Base-by-base conservation (phyloP, 805 yeast genomes). In the Candida boleticola region DNA sequence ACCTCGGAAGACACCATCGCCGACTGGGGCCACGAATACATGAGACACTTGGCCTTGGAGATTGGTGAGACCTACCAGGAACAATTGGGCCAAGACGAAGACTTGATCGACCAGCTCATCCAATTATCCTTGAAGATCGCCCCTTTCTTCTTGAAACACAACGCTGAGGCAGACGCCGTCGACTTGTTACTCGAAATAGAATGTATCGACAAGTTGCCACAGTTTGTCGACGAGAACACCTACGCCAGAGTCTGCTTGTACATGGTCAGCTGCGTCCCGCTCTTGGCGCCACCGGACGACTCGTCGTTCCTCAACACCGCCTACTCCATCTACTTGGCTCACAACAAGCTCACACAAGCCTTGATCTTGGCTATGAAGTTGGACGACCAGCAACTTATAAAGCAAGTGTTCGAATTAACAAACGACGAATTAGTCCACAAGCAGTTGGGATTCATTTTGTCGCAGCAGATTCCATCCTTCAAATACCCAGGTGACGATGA, bases 161-260 rank as follows among this genome's bases (percentile, higher is more conserved):
- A 93, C 60, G 98, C 97, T 32, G 99, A 93, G 66, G 96, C 97
- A 17, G 99, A 93, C 60, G 99, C 99, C 1, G 96, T 93, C 20
- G 99, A 93, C 66, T 71, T 93, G 51, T 74, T 93, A 49, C 73
- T 89, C 45, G 99, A 93, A 65, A 80, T 93, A 42, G 99, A 93
- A 65, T 73, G 81, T 41, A 85, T 93, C 51, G 95, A 87, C 54
- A 80, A 82, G 58, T 72, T 93, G 49, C 83, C 93, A 6, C 80
- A 83, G 51, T 88, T 78, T 60, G 95, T 90, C 40, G 98, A 93
- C 61, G 83, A 82, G 44, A 76, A 82, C 57, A 87, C 95, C 3
- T 90, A 74, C 57, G 82, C 81, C 41, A 80, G 99, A 60, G 97
- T 92, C 26, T 90, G 99, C 58, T 79, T 87, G 48, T 93, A 93